Base-by-base conservation (phyloP, 2,329 filamentous ascomycete genomes). In the Pyrenophora seminiperda region DNA sequence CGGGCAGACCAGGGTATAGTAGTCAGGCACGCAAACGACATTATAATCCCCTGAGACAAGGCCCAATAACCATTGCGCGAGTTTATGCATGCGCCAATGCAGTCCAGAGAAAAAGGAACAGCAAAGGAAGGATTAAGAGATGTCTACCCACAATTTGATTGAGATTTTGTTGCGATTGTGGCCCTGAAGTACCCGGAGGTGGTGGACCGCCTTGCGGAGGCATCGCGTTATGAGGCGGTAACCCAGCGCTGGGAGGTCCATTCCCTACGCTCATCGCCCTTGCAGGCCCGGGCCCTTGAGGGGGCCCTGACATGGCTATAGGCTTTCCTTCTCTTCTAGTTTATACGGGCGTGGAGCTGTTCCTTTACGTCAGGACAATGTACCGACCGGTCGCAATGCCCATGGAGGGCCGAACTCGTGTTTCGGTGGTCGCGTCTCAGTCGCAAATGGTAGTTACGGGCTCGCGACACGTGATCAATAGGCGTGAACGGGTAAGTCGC, bases 91-190 rank as follows among this genome's bases (percentile, higher is more conserved):
- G 15, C 29, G 14, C 42, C n/a, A 13, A 10, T 30, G 22, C 19
- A 17, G 14, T 3, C 14, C 5, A 22, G n/a, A 47, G 5, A 37
- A 30, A 18, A 20, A 14, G 11, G 19, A 14, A 40, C 3, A 24
- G n/a, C 7, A 17, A 3, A 0, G 4, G n/a, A n/a, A 36, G 6
- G 20, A 22, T 27, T 19, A 49, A 39, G 37, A 43, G 31, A 36
- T n/a, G 7, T 36, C 15, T 20, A 79, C 92, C 83, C 82, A 97
- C 93, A 74, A 97, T 97, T 63, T 96, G 91, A 66, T 97, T 97
- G 1, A 97, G 75, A 68, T 97, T 96, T 66, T 95, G 90, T 56
- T 93, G 91, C 2, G 88, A 91, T 75, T 91, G 86, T 11, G 73
- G 62, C n/a, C 66, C 73, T 39, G 77, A 69, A 50, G 79, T 72